These are phyloP conservation scores for Chlorophyllum brunneum DNA, from an alignment of 768 basidiomycete genomes.

Conservation along the genomic window DNA sequence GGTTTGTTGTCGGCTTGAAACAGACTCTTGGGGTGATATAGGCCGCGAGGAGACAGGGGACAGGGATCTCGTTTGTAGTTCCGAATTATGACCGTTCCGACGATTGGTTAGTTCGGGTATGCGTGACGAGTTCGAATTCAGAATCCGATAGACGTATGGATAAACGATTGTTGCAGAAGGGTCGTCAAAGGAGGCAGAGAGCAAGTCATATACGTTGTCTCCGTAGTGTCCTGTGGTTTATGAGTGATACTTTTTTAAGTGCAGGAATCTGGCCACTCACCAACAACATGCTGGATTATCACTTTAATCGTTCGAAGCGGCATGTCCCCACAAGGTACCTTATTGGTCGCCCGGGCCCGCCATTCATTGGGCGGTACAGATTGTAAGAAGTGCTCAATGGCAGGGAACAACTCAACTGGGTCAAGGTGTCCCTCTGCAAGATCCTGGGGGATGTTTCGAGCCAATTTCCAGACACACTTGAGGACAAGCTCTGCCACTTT, in stretches of 20 bases:
- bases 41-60: conserved; percentile 68
- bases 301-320: conserved; percentile 97
- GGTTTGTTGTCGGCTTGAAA: conserved; percentile 49
- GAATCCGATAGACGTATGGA: conserved; percentile 89
- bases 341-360: conserved; percentile 86
- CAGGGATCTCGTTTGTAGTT: conserved; percentile 40
- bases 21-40: conserved; percentile 65
- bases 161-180: conserved; percentile 98
- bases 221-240: conserved; percentile 66
- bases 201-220: conserved; percentile 86
- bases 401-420: conserved; percentile 84
- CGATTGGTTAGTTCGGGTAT: conserved; percentile 33
- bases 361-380: conserved; percentile 95
- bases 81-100: conserved; percentile 29
- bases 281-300: conserved; percentile 94
- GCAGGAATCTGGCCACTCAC: conserved; percentile 44
- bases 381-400: conserved; percentile 92
- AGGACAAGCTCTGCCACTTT: conserved; percentile 90
- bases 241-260: conserved; percentile 3
- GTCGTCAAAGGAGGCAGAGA: conserved; percentile 89
- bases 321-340: conserved; percentile 96
- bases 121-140: conserved; percentile 62
- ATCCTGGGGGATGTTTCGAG: conserved; percentile 90
- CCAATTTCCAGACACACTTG: conserved; percentile 98
- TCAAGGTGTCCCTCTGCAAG: conserved; percentile 76